Base-by-base conservation (phyloP, 257 asterid genomes). In the Thymus mandschuricus region DNA sequence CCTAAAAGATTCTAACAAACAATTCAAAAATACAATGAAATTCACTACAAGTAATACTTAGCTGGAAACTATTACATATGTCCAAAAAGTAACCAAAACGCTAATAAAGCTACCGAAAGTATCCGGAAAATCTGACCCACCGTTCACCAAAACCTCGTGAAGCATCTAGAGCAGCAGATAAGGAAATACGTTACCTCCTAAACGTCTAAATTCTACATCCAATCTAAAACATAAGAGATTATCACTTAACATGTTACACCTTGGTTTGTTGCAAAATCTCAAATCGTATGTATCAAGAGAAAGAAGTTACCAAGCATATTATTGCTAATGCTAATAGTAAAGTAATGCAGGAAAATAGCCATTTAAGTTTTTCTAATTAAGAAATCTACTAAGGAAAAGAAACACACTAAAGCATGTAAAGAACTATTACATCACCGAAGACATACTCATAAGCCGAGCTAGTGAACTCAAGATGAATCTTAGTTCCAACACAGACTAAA, bases 191-290 rank as follows among this genome's bases (percentile, higher is more conserved):
- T 45, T 15, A 15, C 44, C 35, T 6, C 60, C 44, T 6, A 65
- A 57, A 50, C 49, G 71, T 67, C 71, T 68, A 10, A 30, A 15
- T 70, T 71, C 75, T 65, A 30, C n/a, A 64, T 51, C 64, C 8
- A 74, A 55, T 57, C 41, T 29, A 63, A 75, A 68, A 45, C 44
- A 15, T 71, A 64, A 60, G 64, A 33, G 30, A 73, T 57, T 64
- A 70, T 60, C 70, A 59, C 43, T 57, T 64, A 70, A 54, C 70
- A 59, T 34, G 44, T 13, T 5, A 27, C 44, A 64, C 10, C 10
- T 38, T 56, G 38, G 41, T 71, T 35, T 27, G 33, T 33, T 8
- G 61, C 46, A 76, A 51, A 76, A 28, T 11, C 44, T 49, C 10
- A 64, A 43, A 52, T 55, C 69, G 67, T 58, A 67, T 21, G 21